A percentile compares a stretch with the other conserved stretches of the same genome.
Evolutionary conservation across 139 green algal species (phyloP).

Genomic region (Microglena sp.): DNA sequence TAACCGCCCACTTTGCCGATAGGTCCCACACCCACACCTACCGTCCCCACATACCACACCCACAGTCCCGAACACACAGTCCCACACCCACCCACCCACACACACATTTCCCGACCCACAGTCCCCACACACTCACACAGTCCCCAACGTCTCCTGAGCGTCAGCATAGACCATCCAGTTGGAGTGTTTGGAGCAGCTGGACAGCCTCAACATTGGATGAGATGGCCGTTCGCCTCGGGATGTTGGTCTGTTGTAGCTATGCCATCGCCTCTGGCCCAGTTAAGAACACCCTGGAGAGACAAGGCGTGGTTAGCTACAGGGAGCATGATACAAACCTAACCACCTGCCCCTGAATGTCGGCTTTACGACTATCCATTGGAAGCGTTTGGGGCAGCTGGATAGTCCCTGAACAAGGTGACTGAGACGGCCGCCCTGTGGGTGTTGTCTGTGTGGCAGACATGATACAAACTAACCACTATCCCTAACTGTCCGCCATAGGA

Average conservation of each 20-base stretch:
- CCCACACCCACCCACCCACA: no score
- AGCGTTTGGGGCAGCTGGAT: conserved; percentile 4
- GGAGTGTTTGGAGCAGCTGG: conserved; percentile 5
- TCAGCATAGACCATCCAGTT: conserved; percentile 7
- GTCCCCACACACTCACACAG: no score
- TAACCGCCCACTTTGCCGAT: no score
- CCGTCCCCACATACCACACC: no score
- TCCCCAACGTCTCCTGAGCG: no score
- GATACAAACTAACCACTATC: no score
- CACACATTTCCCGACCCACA: no score
- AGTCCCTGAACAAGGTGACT: conserved; percentile 14
- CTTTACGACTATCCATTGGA: conserved; percentile 8
- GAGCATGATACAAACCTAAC: no score
- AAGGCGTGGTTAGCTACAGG: conserved; percentile 17
- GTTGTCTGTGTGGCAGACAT: conserved; percentile 36
- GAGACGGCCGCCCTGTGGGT: conserved; percentile 33
- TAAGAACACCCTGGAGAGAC: conserved; percentile 47
- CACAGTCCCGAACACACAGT: no score
- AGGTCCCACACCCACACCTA: no score
- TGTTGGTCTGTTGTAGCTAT: conserved; percentile 28
- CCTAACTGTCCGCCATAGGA: no score
- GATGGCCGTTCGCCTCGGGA: conserved; percentile 26
- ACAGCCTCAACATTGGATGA: conserved; percentile 12
- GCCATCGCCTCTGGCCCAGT: conserved; percentile 42
- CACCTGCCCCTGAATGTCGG: no score